Base-by-base conservation (phyloP, 768 basidiomycete species). In the Russula olivacea region DNA sequence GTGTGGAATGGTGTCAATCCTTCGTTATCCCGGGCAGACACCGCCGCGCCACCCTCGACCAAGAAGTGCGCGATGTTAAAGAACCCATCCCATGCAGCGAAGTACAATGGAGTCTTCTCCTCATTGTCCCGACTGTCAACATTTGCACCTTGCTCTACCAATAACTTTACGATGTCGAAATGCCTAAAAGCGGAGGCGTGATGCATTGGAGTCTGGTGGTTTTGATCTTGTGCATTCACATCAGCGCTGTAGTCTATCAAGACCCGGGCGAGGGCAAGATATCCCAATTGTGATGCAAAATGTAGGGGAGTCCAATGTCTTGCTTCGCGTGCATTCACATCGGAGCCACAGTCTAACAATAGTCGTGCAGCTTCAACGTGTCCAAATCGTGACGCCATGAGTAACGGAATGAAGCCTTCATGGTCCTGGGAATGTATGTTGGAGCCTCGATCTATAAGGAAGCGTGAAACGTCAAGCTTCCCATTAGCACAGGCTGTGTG, bases 171-270 rank as follows among this genome's bases (percentile, higher is more conserved):
- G 6, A 48, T 15, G 9, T 47, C 21, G 10, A 47, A 10, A 10
- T 47, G 45, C 45, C 45, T 21, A 11, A n/a, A n/a, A n/a, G n/a
- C 0, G 0, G 21, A 0, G 4, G 0, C 3, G n/a, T n/a, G n/a
- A 23, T 47, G 45, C 4, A 47, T 21, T 47, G 45, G 11, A 0
- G 45, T n/a, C 3, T 47, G 0, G n/a, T n/a, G n/a, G n/a, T n/a
- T n/a, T n/a, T n/a, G 4, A 0, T 10, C 0, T n/a, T 23, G n/a
- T n/a, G n/a, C n/a, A n/a, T n/a, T n/a, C n/a, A n/a, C n/a, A n/a
- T n/a, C n/a, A n/a, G n/a, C n/a, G n/a, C n/a, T n/a, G n/a, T n/a
- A n/a, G n/a, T n/a, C n/a, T n/a, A n/a, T n/a, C n/a, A n/a, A n/a
- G n/a, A n/a, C n/a, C n/a, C n/a, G n/a, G n/a, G n/a, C n/a, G n/a